phyloP scores from a whole-genome alignment of 257 asterid species.

The Solanum piurae region DNA sequence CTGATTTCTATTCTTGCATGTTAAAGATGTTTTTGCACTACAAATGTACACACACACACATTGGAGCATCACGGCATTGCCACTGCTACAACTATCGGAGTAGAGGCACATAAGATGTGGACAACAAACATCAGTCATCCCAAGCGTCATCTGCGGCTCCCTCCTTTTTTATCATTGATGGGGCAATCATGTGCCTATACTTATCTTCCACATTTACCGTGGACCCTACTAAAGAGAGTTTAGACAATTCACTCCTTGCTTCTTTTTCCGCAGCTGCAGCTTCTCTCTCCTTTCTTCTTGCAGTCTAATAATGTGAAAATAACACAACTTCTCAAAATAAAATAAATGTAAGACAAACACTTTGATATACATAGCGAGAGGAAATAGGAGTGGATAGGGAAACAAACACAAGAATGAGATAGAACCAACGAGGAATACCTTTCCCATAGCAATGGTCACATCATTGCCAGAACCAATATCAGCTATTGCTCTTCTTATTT shows the following conservation, averaged over 20 bases:
- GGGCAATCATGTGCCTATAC: slow-evolving; percentile 62
- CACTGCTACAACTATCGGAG: not conserved
- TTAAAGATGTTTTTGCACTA: not conserved
- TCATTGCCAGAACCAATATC: slow-evolving; percentile 71
- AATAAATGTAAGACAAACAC: not conserved
- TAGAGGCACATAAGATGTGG: not conserved
- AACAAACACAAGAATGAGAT: not conserved
- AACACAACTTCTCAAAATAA: not conserved
- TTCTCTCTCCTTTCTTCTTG: slow-evolving; percentile 76
- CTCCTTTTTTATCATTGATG: slow-evolving; percentile 37
- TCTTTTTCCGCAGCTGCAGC: slow-evolving; percentile 70
- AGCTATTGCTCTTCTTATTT: slow-evolving; percentile 73
- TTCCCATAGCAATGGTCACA: slow-evolving; percentile 64
- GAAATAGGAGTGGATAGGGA: not conserved
- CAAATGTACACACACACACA: not conserved
- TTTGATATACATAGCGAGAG: not conserved
- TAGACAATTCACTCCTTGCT: slow-evolving; percentile 34
- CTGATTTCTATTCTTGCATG: not conserved
- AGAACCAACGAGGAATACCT: slow-evolving; percentile 35
- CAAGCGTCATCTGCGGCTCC: slow-evolving; percentile 83
- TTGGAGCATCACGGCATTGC: not conserved
- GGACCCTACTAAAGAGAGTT: slow-evolving; percentile 29
- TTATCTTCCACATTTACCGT: slow-evolving; percentile 64
- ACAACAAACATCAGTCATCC: slow-evolving; percentile 42
- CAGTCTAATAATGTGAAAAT: slow-evolving; percentile 31